Percentiles rank a stretch among this genome's conserved stretches.
Evolutionary conservation across 1,284 basidiomycete species (phyloP).

Genomic region (Golubevia sp.): DNA sequence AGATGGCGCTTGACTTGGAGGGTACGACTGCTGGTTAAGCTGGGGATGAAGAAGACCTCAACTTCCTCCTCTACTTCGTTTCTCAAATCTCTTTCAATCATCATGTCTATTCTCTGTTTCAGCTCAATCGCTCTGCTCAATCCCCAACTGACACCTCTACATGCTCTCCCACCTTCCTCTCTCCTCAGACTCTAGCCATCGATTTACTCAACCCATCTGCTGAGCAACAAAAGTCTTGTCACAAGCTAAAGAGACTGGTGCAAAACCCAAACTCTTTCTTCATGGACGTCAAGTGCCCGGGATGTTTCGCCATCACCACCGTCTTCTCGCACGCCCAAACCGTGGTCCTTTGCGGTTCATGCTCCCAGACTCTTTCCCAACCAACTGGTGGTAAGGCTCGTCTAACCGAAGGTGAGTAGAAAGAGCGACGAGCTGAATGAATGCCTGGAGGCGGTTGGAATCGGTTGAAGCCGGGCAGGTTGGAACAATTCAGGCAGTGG

Average conservation of each 20-base stretch:
- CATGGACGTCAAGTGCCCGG: conserved; percentile 99
- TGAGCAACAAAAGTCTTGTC: conserved; percentile 72
- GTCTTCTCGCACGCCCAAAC: conserved; percentile 95
- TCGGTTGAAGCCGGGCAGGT: no score
- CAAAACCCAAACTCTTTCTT: conserved; percentile 92
- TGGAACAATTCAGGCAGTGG: background rate
- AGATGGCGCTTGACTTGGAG: no score
- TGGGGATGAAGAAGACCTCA: no score
- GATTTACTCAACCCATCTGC: conserved; percentile 96
- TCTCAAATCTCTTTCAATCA: no score
- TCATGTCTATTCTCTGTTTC: no score
- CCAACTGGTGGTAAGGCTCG: conserved; percentile 98
- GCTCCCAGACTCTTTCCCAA: conserved; percentile 94
- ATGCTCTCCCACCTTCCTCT: background rate
- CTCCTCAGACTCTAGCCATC: conserved; percentile 84
- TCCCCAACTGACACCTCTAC: no score
- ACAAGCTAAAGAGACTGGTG: conserved; percentile 99
- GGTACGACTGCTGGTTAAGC: no score
- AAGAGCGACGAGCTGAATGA: no score
- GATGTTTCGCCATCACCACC: conserved; percentile 91
- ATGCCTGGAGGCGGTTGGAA: no score
- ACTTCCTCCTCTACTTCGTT: no score
- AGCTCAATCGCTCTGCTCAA: no score
- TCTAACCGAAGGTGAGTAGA: conserved; percentile 91
- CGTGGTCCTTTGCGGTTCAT: conserved; percentile 88